phyloP scores from a whole-genome alignment of 805 yeast species.

The Monosporozyma aerobia region DNA sequence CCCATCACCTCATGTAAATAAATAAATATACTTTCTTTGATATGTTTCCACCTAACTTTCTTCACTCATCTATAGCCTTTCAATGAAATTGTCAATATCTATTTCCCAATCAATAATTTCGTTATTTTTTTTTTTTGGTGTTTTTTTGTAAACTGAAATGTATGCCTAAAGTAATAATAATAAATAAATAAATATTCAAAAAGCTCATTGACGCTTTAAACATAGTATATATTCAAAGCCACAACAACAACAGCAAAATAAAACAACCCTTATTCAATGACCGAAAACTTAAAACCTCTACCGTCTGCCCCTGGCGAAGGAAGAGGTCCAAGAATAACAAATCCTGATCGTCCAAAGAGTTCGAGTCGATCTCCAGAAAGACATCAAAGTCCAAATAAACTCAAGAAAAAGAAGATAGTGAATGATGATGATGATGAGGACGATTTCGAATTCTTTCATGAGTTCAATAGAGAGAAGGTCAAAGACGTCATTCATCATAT shows the following conservation, averaged over 20 bases:
- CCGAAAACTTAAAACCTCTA: slow-evolving; percentile 7
- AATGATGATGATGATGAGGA: slow-evolving; percentile 17
- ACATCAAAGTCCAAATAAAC: neutral
- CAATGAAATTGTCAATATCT: too few relatives aligned
- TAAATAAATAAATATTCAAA: neutral
- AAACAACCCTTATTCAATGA: slow-evolving; percentile 1
- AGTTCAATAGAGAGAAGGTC: slow-evolving; percentile 56
- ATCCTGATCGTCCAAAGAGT: neutral
- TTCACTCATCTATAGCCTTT: too few relatives aligned
- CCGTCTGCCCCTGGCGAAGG: slow-evolving; percentile 6
- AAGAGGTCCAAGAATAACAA: neutral
- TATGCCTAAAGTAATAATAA: neutral
- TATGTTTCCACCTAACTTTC: too few relatives aligned
- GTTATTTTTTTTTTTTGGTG: neutral
- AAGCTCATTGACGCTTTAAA: neutral
- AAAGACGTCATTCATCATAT: slow-evolving; percentile 59
- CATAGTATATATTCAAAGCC: neutral
- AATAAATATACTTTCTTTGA: too few relatives aligned
- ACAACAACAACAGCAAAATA: neutral
- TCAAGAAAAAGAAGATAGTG: neutral
- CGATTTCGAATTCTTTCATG: slow-evolving; percentile 32
- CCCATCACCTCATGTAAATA: too few relatives aligned
- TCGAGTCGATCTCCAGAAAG: neutral
- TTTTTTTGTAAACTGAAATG: neutral
- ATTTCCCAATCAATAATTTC: too few relatives aligned